Evolutionary conservation across 768 basidiomycete genomes (phyloP).

Genomic region (Cystofilobasidium bisporidii): DNA sequence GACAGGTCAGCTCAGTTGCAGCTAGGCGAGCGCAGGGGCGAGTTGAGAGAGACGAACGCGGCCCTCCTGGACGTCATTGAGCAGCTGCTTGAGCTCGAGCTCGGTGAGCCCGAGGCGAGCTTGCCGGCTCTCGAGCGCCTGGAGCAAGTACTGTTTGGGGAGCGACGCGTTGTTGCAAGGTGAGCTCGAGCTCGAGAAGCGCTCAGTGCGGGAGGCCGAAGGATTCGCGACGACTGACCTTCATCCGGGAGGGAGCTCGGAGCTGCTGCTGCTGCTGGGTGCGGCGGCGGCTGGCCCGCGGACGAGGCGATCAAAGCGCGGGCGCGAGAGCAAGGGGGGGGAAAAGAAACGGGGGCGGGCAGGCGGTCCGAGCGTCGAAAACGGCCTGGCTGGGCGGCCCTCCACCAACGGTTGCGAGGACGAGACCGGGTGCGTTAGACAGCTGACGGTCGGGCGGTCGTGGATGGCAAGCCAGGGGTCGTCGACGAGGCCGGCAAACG

Average conservation of each 20-base stretch:
- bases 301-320: neutral
- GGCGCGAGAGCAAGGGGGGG: neutral
- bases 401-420: no score
- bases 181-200: neutral
- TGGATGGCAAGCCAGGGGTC: no score
- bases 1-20: neutral
- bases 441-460: no score
- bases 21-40: slow-evolving; percentile 13
- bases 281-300: neutral
- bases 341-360: neutral
- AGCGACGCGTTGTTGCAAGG: neutral
- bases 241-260: neutral
- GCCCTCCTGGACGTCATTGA: slow-evolving; percentile 75
- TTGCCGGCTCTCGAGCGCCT: slow-evolving; percentile 71
- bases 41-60: slow-evolving; percentile 52
- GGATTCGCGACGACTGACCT: neutral
- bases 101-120: slow-evolving; percentile 53
- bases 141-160: slow-evolving; percentile 64
- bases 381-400: no score
- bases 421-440: no score
- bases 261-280: neutral
- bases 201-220: no score
- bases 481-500: no score
- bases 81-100: slow-evolving; percentile 66
- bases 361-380: no score